Conservation (phyloP, 2,329 filamentous ascomycete species). For the Colletotrichum costaricense region DNA sequence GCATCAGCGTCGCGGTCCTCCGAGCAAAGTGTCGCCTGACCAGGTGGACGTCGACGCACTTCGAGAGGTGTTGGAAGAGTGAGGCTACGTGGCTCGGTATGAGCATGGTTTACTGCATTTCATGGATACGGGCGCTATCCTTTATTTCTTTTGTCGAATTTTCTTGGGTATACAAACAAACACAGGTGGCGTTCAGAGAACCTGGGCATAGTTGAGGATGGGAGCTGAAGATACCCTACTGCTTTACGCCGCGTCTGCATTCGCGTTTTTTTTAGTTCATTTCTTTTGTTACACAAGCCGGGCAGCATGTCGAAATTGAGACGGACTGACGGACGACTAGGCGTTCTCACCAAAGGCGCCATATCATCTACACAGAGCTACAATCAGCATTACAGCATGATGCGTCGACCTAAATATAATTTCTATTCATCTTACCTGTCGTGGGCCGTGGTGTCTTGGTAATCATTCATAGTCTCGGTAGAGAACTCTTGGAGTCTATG, state of each 20-base stretch:
- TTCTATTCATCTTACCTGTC: background rate
- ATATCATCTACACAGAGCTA: conserved; percentile 10
- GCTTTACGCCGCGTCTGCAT: conserved; percentile 15
- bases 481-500: background rate
- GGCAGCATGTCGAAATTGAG: background rate
- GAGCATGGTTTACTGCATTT: background rate
- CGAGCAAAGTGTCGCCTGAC: conserved; percentile 68
- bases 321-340: background rate
- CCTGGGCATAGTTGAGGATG: conserved; percentile 19
- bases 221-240: conserved; percentile 31
- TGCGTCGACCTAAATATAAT: conserved; percentile 18
- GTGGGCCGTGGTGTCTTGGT: background rate
- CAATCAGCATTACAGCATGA: background rate
- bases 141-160: background rate
- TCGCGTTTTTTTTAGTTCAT: background rate
- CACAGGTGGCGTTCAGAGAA: conserved; percentile 11
- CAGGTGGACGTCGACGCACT: conserved; percentile 70
- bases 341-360: background rate
- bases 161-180: background rate
- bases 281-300: conserved; percentile 17
- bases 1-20: conserved; percentile 62
- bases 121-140: background rate
- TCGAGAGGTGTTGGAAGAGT: conserved; percentile 65
- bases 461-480: no score
- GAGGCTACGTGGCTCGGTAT: background rate